A percentile compares a stretch with the other conserved stretches of the same genome.
Evolutionary conservation across 768 basidiomycete genomes (phyloP).

Genomic region (Tulasnella calospora): DNA sequence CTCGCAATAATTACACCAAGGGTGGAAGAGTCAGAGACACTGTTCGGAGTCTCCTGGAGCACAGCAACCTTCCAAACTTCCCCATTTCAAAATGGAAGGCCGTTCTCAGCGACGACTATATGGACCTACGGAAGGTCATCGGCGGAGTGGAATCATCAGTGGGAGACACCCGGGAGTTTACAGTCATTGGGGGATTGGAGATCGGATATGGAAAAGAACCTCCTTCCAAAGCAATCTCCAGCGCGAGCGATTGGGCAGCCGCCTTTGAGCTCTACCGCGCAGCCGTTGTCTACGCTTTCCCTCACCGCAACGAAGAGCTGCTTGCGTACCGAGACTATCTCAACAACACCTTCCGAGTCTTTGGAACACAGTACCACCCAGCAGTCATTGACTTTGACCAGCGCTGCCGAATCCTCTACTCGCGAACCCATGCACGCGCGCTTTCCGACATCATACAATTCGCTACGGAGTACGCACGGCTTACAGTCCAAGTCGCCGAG

Average conservation of each 20-base stretch:
- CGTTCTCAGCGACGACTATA: constrained; percentile 15
- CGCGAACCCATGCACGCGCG: neutral
- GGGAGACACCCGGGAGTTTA: neutral
- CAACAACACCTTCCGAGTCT: neutral
- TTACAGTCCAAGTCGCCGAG: neutral
- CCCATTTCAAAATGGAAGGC: constrained; percentile 13
- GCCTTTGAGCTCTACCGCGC: neutral
- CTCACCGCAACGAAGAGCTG: constrained; percentile 17
- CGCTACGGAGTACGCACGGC: neutral
- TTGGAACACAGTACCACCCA: neutral
- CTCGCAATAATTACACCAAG: neutral
- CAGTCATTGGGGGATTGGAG: neutral
- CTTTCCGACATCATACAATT: neutral
- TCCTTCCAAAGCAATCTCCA: neutral
- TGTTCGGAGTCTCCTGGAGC: neutral
- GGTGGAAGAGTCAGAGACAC: neutral
- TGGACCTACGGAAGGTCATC: constrained; percentile 23
- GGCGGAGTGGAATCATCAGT: neutral
- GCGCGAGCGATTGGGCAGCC: neutral
- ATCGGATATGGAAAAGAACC: neutral
- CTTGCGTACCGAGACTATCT: neutral
- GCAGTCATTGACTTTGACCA: constrained; percentile 10
- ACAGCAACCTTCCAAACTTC: constrained; percentile 14
- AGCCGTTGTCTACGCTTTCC: constrained; percentile 2
- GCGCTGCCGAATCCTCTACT: neutral